These are phyloP conservation scores for Secale cereale DNA, from an alignment of 176 grass and related monocot species.

Conservation along the genomic window DNA sequence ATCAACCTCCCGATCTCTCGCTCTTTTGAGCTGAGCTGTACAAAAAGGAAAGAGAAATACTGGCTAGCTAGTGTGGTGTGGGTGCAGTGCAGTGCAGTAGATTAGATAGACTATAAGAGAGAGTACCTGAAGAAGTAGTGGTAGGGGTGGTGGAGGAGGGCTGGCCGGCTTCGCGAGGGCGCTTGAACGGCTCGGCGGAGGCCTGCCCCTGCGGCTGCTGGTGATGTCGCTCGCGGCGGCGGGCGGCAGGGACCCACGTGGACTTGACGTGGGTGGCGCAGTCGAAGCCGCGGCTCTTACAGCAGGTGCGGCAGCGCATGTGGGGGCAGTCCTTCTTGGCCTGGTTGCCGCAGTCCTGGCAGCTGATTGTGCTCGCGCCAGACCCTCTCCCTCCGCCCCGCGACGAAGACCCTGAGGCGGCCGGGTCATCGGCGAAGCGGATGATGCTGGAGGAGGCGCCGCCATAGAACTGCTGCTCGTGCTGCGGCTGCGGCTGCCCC, in stretches of 20 bases:
- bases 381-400: constrained; percentile 20
- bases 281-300: constrained; percentile 86
- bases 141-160: constrained; percentile 19
- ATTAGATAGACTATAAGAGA: not conserved
- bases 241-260: constrained; percentile 90
- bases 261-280: constrained; percentile 91
- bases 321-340: constrained; percentile 93
- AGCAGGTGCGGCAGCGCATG: constrained; percentile 89
- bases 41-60: not conserved
- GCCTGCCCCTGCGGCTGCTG: constrained; percentile 25
- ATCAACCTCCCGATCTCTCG: not conserved
- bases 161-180: constrained; percentile 45
- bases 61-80: too few species aligned
- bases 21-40: not conserved
- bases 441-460: constrained; percentile 47
- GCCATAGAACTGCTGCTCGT: constrained; percentile 48
- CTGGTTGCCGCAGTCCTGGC: constrained; percentile 99
- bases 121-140: constrained; percentile 53
- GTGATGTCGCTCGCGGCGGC: constrained; percentile 72
- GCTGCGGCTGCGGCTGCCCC: constrained; percentile 52
- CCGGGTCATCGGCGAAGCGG: constrained; percentile 78
- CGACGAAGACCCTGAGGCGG: constrained; percentile 16
- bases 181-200: constrained; percentile 42
- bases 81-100: too few species aligned
- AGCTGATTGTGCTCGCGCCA: constrained; percentile 46